Evolutionary conservation across 805 yeast genomes (phyloP).

Genomic region (Pichia paraexigua): DNA sequence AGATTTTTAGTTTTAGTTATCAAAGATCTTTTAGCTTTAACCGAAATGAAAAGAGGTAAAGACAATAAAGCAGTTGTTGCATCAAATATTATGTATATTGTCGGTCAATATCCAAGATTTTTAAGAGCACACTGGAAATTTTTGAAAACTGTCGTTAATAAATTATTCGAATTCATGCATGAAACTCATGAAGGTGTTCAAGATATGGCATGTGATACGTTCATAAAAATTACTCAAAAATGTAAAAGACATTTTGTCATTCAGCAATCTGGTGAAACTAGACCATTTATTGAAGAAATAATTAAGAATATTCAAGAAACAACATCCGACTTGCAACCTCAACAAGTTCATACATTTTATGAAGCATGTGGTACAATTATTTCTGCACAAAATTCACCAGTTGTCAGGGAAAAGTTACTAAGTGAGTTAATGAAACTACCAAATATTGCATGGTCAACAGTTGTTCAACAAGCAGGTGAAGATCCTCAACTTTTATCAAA

Average conservation of each 20-base stretch:
- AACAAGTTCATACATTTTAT: slow-evolving; percentile 95
- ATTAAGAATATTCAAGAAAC: slow-evolving; percentile 74
- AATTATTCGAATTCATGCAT: slow-evolving; percentile 97
- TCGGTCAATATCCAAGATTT: slow-evolving; percentile 97
- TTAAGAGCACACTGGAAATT: slow-evolving; percentile 98
- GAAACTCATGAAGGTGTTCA: slow-evolving; percentile 99
- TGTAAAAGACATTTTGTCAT: slow-evolving; percentile 94
- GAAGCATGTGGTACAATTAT: slow-evolving; percentile 95
- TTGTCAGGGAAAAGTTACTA: slow-evolving; percentile 62
- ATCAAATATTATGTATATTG: slow-evolving; percentile 98
- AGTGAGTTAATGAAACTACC: slow-evolving; percentile 83
- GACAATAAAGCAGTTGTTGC: slow-evolving; percentile 99
- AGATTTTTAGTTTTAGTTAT: slow-evolving; percentile 88
- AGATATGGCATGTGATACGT: slow-evolving; percentile 99
- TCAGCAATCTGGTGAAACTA: slow-evolving; percentile 74
- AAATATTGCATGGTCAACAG: slow-evolving; percentile 89
- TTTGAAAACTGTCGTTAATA: slow-evolving; percentile 89
- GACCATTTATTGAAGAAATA: slow-evolving; percentile 88
- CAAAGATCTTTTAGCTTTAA: slow-evolving; percentile 81
- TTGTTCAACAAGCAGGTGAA: slow-evolving; percentile 74
- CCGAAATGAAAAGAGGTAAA: slow-evolving; percentile 95
- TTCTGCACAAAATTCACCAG: slow-evolving; percentile 71
- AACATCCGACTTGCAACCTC: slow-evolving; percentile 90
- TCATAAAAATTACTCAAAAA: slow-evolving; percentile 88
- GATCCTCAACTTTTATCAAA: slow-evolving; percentile 74